Base-by-base conservation (phyloP, 768 basidiomycete genomes). In the Artomyces pyxidatus region DNA sequence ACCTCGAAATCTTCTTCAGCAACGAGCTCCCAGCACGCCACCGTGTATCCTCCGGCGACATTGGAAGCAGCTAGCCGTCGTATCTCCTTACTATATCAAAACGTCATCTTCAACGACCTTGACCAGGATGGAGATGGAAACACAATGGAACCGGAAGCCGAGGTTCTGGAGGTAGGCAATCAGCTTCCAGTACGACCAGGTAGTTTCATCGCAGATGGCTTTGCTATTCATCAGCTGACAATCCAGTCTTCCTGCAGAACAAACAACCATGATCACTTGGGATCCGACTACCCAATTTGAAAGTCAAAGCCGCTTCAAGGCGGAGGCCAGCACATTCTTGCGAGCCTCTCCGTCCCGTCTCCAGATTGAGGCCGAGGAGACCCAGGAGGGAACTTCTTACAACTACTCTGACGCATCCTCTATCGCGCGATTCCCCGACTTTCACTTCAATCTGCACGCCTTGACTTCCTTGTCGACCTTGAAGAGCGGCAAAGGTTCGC, bases 361-460 rank as follows among this genome's bases (percentile, higher is more conserved):
- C 26, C 26, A 48, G 10, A 8, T 37, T 38, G 56, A 51, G 19
- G 54, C 49, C 7, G 38, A 62, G 58, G 44, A 68, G 64, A 8
- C 63, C 67, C 38, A 65, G 65, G 37, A 74, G 72, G 2, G 71
- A 70, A 0, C 68, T 35, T 81, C 80, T 1, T 69, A 70, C 54
- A 65, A 72, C 52, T 78, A 78, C 59, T 85, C 84, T 5, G 77
- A 83, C 55, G 72, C 77, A 1, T 83, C 83, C 0, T 88, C 86
- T 16, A 84, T 90, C 53, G 78, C 73, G 8, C 74, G 72, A 9
- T 89, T 90, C 57, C 88, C 88, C 3, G 65, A 71, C 7, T 90
- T 88, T 58, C 80, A 84, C 52, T 88, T 91, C 65, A 81, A 71
- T 56, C 65, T 87, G 16, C 77, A 87, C 60, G 58, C 68, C 0